Conservation (phyloP, 306 rosid genomes). For the Prunus campanulata region DNA sequence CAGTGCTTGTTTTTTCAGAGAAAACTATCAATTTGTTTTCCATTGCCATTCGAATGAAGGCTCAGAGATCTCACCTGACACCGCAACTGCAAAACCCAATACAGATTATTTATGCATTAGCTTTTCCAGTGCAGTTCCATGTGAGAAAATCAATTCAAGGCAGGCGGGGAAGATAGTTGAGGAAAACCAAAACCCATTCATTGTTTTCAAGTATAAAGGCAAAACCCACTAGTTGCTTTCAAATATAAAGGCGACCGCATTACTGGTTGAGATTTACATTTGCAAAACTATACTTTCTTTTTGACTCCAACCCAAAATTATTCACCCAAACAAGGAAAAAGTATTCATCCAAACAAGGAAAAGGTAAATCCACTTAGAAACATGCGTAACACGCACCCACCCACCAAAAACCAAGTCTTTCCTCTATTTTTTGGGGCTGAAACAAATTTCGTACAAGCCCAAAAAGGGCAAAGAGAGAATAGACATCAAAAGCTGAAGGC, state of each 20-base stretch:
- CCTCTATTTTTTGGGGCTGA: not conserved
- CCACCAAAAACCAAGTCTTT: no score
- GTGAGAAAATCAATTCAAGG: conserved; percentile 1
- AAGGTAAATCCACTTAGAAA: not conserved
- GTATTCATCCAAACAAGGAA: not conserved
- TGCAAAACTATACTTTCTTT: not conserved
- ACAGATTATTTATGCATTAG: not conserved
- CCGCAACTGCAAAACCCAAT: not conserved
- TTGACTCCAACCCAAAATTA: not conserved
- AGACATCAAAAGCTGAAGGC: not conserved
- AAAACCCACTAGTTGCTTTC: not conserved
- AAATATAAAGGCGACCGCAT: not conserved
- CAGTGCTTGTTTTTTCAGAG: not conserved
- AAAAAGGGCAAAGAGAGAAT: not conserved
- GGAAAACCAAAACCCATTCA: conserved; percentile 1
- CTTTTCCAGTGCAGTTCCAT: not conserved
- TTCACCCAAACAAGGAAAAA: conserved; percentile 6
- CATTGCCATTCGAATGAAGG: not conserved
- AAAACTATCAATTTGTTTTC: not conserved
- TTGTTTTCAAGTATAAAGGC: not conserved
- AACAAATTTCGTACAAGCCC: not conserved
- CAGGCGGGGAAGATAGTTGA: not conserved
- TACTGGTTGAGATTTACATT: not conserved
- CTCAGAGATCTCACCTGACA: not conserved
- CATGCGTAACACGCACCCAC: no score